Base-by-base conservation (phyloP, 345 rosid species). In the Mangifera indica region DNA sequence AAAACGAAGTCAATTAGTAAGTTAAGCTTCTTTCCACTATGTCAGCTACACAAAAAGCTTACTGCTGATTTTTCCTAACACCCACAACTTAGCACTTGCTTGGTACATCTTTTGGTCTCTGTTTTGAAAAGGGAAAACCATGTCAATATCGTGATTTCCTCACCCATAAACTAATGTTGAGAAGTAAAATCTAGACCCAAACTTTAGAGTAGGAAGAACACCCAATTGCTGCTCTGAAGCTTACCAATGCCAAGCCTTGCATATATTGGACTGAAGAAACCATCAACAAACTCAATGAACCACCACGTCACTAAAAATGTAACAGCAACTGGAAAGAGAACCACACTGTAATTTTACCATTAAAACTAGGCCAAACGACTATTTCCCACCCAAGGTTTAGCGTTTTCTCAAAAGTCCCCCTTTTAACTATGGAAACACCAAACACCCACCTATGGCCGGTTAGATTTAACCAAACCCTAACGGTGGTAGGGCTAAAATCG, bases 301-400 rank as follows among this genome's bases (percentile, higher is more conserved):
- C 96, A 92, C 96, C 89, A 88, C 25, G 93, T 92, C 77, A 90
- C 71, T 42, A 90, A 80, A 79, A 92, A 92, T 6, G 98, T 92
- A 67, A 90, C 89, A 53, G 98, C 92, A 74, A 88, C 90, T 8
- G 96, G 96, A 72, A 92, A 92, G 74, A 92, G 87, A 68, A 92
- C 96, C 63, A 92, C 89, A 71, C 98, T 92, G 88, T 75, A 84
- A 72, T 60, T 63, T 56, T 76, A 78, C 69, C 73, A 87, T 46
- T n/a, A 17, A 26, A 70, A n/a, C n/a, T n/a, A n/a, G n/a, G n/a
- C n/a, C n/a, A n/a, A n/a, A n/a, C n/a, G n/a, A n/a, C n/a, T n/a
- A n/a, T n/a, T n/a, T n/a, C n/a, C n/a, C n/a, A n/a, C n/a, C n/a
- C n/a, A n/a, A n/a, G n/a, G n/a, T n/a, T n/a, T n/a, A n/a, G n/a